Conservation (phyloP, 768 basidiomycete genomes). For the Amanita rubescens region DNA sequence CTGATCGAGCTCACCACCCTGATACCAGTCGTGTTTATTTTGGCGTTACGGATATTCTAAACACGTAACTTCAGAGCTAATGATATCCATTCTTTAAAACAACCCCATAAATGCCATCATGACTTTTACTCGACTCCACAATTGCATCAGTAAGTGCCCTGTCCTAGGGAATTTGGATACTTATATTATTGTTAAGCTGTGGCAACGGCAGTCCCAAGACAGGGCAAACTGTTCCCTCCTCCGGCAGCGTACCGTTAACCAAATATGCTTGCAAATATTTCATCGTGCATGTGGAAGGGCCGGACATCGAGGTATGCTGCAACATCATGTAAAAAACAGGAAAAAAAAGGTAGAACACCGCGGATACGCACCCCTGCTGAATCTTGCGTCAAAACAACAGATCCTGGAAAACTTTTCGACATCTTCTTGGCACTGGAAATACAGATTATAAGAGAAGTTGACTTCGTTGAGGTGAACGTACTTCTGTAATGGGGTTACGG, state of each 20-base stretch:
- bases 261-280: conserved; percentile 27
- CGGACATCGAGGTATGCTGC: conserved; percentile 28
- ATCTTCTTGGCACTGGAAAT: conserved; percentile 12
- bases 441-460: too few relatives aligned
- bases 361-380: conserved; percentile 15
- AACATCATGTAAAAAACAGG: not conserved
- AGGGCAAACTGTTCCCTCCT: conserved; percentile 31
- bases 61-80: too few relatives aligned
- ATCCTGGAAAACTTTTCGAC: conserved; percentile 10
- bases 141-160: not conserved
- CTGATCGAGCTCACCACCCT: too few relatives aligned
- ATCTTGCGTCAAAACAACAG: conserved; percentile 13
- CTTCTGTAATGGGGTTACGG: not conserved
- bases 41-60: too few relatives aligned
- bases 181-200: too few relatives aligned
- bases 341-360: too few relatives aligned
- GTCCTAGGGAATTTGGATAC: too few relatives aligned
- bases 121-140: not conserved
- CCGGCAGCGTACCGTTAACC: conserved; percentile 30
- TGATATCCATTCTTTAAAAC: not conserved
- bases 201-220: conserved; percentile 8
- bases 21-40: too few relatives aligned
- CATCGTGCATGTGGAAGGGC: conserved; percentile 27
- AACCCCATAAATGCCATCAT: not conserved
- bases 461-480: not conserved